Percentiles rank a stretch among this genome's conserved stretches.
Conservation (phyloP, 2,329 filamentous ascomycete genomes). For the Thelonectria olida region DNA sequence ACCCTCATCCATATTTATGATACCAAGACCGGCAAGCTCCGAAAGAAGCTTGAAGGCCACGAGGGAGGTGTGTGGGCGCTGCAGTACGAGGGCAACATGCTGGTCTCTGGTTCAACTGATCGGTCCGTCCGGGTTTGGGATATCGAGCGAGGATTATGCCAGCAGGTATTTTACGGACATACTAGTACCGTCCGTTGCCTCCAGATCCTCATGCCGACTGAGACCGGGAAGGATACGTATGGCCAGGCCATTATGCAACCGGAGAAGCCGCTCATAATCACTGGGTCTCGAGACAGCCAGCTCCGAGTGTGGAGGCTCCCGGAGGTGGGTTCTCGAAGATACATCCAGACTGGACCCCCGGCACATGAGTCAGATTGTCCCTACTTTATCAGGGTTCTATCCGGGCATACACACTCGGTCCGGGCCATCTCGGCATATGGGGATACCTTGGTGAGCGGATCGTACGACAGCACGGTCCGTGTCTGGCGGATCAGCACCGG, state of each 20-base stretch:
- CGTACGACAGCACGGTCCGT: slow-evolving; percentile 93
- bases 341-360: slow-evolving; percentile 82
- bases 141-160: slow-evolving; percentile 90
- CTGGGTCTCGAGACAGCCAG: slow-evolving; percentile 93
- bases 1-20: slow-evolving; percentile 98
- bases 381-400: slow-evolving; percentile 89
- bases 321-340: slow-evolving; percentile 77
- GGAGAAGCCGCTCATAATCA: slow-evolving; percentile 94
- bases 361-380: slow-evolving; percentile 84
- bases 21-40: slow-evolving; percentile 89
- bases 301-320: slow-evolving; percentile 95
- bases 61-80: slow-evolving; percentile 98
- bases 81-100: slow-evolving; percentile 92
- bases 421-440: slow-evolving; percentile 94
- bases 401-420: slow-evolving; percentile 91
- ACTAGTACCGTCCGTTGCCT: slow-evolving; percentile 96
- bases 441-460: slow-evolving; percentile 96
- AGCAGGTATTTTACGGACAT: slow-evolving; percentile 96
- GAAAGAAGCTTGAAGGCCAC: slow-evolving; percentile 87
- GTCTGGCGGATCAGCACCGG: slow-evolving; percentile 99
- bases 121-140: slow-evolving; percentile 99
- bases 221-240: slow-evolving; percentile 75
- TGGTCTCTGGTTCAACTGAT: slow-evolving; percentile 96
- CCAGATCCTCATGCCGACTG: slow-evolving; percentile 89
- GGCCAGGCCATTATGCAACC: slow-evolving; percentile 88